Evolutionary conservation across 768 basidiomycete species (phyloP).

Genomic region (Cyclocybe cylindracea): DNA sequence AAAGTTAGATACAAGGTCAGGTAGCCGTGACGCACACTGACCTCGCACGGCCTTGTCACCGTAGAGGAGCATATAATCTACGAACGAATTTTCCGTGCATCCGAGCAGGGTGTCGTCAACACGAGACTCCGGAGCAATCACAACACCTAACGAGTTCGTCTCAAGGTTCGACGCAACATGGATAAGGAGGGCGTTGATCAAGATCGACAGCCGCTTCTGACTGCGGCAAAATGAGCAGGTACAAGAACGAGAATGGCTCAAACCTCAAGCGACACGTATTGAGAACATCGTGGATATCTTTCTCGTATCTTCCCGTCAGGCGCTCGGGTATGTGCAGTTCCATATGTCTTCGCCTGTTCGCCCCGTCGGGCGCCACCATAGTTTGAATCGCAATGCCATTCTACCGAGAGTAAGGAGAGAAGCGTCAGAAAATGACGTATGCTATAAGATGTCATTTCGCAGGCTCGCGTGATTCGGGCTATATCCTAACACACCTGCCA

Average conservation of each 20-base stretch:
- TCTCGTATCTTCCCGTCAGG: constrained; percentile 10
- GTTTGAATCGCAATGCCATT: constrained; percentile 13
- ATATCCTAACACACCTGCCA: constrained; percentile 10
- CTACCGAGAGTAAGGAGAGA: constrained; percentile 11
- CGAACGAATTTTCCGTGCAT: constrained; percentile 10
- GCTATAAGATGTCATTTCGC: constrained; percentile 7
- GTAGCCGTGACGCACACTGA: constrained; percentile 3
- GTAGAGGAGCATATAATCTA: constrained; percentile 16
- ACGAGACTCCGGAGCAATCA: constrained; percentile 11
- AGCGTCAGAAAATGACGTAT: constrained; percentile 10
- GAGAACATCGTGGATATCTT: constrained; percentile 9
- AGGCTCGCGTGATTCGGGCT: constrained; percentile 1
- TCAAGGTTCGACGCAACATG: constrained; percentile 17
- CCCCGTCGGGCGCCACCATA: constrained; percentile 13
- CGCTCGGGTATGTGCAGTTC: constrained; percentile 10
- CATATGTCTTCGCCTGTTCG: constrained; percentile 8
- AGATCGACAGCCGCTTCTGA: constrained; percentile 17
- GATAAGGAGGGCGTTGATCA: constrained; percentile 15
- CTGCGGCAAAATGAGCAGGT: constrained; percentile 8
- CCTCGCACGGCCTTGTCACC: constrained; percentile 13
- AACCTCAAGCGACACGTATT: constrained; percentile 16
- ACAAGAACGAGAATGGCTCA: constrained; percentile 1
- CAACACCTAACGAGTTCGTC: constrained; percentile 10
- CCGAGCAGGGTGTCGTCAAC: constrained; percentile 1
- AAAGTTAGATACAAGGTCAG: constrained; percentile 4